Evolutionary conservation across 257 asterid species (phyloP).

Genomic region (Leptodermis oblonga): DNA sequence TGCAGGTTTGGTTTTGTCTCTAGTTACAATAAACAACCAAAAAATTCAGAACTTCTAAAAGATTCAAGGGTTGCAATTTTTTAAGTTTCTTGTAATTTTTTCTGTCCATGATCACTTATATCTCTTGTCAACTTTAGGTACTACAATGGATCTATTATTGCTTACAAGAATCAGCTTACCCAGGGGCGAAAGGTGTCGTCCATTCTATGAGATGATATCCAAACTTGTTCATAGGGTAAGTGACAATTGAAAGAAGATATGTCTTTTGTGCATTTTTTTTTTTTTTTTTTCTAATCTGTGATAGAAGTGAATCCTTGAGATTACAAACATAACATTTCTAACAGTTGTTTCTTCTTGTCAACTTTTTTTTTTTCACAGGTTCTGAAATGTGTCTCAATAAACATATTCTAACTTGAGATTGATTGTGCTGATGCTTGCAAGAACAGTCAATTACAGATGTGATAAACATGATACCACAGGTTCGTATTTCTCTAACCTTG

Average conservation of each 20-base stretch:
- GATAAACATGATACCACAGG: constrained; percentile 98
- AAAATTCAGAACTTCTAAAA: neutral
- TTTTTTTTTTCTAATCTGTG: neutral
- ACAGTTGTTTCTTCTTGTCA: neutral
- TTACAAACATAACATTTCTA: neutral
- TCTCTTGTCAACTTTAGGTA: neutral
- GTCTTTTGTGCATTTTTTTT: neutral
- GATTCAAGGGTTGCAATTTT: too few species aligned
- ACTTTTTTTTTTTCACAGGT: neutral
- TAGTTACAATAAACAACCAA: neutral
- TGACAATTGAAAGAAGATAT: neutral
- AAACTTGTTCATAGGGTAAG: constrained; percentile 78
- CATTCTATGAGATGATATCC: constrained; percentile 76
- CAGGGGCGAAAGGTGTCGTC: constrained; percentile 94
- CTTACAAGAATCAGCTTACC: constrained; percentile 77
- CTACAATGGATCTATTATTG: constrained; percentile 18
- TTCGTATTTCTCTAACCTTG: constrained; percentile 31
- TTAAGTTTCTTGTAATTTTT: too few species aligned
- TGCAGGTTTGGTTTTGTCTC: neutral
- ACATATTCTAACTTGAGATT: neutral
- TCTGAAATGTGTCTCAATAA: neutral
- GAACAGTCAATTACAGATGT: constrained; percentile 91
- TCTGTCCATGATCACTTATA: neutral
- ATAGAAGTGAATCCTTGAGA: neutral
- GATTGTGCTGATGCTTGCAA: constrained; percentile 37